Evolutionary conservation across 1,139 yeast species (phyloP).

Genomic region (Kurtzmaniella natalensis): DNA sequence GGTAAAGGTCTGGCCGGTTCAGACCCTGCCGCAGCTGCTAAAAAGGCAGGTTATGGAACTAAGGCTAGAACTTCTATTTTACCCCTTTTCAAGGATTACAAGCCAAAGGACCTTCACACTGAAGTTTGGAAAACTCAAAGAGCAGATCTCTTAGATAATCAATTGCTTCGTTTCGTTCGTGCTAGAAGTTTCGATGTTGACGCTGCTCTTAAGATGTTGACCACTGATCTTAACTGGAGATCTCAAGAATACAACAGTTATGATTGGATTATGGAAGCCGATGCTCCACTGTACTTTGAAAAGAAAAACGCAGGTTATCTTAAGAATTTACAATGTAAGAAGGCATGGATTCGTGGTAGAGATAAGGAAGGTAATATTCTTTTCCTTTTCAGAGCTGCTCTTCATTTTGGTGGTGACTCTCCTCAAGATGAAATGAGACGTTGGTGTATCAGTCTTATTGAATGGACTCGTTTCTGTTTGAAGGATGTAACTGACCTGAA

Average conservation of each 20-base stretch:
- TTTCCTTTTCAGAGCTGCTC: slow-evolving; percentile 36
- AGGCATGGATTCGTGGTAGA: slow-evolving; percentile 37
- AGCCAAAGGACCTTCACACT: slow-evolving; percentile 23
- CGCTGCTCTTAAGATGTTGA: slow-evolving; percentile 30
- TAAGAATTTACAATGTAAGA: slow-evolving; percentile 34
- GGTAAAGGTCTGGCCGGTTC: not conserved
- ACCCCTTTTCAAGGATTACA: slow-evolving; percentile 20
- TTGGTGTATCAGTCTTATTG: slow-evolving; percentile 36
- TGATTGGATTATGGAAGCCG: slow-evolving; percentile 36
- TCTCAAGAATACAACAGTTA: slow-evolving; percentile 23
- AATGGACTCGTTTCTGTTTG: slow-evolving; percentile 36
- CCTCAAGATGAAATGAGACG: slow-evolving; percentile 36
- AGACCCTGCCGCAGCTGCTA: not conserved
- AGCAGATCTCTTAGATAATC: slow-evolving; percentile 35
- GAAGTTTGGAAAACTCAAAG: slow-evolving; percentile 19
- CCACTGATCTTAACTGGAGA: slow-evolving; percentile 40
- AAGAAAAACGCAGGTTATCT: slow-evolving; percentile 34
- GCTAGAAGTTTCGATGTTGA: slow-evolving; percentile 41
- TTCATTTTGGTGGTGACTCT: slow-evolving; percentile 39
- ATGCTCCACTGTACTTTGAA: slow-evolving; percentile 31
- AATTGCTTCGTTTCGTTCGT: slow-evolving; percentile 32
- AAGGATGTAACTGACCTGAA: slow-evolving; percentile 32
- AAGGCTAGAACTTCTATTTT: slow-evolving; percentile 9
- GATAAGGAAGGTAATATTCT: slow-evolving; percentile 37
- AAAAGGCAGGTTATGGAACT: not conserved